These are phyloP conservation scores for Tausonia pullulans DNA, from an alignment of 1,284 basidiomycete genomes.

Conservation along the genomic window DNA sequence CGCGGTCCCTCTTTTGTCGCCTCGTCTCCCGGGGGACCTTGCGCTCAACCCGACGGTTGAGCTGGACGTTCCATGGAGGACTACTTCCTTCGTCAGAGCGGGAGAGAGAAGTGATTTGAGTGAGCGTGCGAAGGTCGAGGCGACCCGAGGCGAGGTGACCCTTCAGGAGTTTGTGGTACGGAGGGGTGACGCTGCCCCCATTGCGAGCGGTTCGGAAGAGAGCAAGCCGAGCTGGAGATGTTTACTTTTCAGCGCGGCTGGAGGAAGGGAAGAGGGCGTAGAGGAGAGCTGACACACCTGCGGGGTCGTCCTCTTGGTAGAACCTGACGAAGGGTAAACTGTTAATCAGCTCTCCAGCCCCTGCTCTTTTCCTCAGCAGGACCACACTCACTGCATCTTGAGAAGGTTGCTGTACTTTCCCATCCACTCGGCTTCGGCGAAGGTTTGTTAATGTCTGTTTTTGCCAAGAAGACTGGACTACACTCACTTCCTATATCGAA, in stretches of 20 bases:
- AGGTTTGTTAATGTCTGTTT: not conserved
- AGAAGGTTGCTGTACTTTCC: not conserved
- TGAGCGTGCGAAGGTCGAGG: constrained; percentile 3
- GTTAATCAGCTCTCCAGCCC: too few species aligned
- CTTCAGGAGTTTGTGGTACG: constrained; percentile 8
- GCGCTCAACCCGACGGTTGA: constrained; percentile 3
- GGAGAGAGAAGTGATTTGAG: not conserved
- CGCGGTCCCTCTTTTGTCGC: not conserved
- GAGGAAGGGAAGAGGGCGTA: not conserved
- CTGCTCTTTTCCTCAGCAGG: too few species aligned
- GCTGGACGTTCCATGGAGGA: not conserved
- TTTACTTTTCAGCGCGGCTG: too few species aligned
- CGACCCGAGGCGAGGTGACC: not conserved
- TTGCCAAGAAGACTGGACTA: not conserved
- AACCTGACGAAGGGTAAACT: too few species aligned
- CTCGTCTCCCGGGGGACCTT: not conserved
- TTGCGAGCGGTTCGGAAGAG: constrained; percentile 1
- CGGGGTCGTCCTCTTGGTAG: constrained; percentile 6
- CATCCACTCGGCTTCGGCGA: not conserved
- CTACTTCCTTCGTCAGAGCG: not conserved
- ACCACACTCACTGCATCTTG: not conserved
- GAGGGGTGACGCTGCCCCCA: not conserved
- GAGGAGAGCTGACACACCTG: not conserved
- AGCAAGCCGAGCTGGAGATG: not conserved
- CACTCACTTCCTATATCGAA: constrained; percentile 7